These are phyloP conservation scores for Saturnispora saitoi DNA, from an alignment of 805 yeast genomes.

Conservation along the genomic window DNA sequence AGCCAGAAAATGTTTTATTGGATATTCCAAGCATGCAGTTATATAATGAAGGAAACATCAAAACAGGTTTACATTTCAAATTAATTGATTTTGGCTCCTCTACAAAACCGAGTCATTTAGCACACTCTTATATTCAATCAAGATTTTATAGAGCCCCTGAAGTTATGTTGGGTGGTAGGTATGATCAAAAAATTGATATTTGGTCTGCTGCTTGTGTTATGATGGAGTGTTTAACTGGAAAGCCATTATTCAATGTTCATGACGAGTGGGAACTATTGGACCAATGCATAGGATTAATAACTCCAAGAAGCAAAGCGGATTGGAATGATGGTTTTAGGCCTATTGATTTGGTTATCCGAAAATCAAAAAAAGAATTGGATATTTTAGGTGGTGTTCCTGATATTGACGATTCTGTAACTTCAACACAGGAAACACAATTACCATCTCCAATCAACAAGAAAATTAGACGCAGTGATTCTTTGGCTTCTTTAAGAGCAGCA, in stretches of 20 bases:
- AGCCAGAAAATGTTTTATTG: conserved; percentile 65
- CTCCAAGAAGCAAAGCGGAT: neutral
- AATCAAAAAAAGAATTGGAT: neutral
- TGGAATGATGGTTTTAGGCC: neutral
- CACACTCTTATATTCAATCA: conserved; percentile 49
- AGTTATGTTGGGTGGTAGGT: conserved; percentile 57
- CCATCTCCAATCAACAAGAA: neutral
- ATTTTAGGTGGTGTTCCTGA: conserved; percentile 8
- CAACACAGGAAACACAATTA: neutral
- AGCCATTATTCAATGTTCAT: conserved; percentile 38
- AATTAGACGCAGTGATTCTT: neutral
- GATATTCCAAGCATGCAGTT: conserved; percentile 30
- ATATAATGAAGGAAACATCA: conserved; percentile 6
- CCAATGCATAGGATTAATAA: conserved; percentile 22
- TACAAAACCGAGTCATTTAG: conserved; percentile 35
- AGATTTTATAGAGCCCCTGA: conserved; percentile 77
- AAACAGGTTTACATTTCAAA: conserved; percentile 32
- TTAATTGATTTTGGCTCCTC: conserved; percentile 79
- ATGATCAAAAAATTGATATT: conserved; percentile 49
- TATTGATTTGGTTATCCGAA: conserved; percentile 1
- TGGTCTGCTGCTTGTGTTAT: conserved; percentile 96
- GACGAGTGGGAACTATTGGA: conserved; percentile 42
- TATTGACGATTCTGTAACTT: neutral
- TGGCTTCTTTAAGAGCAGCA: neutral
- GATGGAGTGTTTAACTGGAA: conserved; percentile 70